Evolutionary conservation across 2,329 filamentous ascomycete species (phyloP).

Genomic region (Stachybotrys chlorohalonatus): DNA sequence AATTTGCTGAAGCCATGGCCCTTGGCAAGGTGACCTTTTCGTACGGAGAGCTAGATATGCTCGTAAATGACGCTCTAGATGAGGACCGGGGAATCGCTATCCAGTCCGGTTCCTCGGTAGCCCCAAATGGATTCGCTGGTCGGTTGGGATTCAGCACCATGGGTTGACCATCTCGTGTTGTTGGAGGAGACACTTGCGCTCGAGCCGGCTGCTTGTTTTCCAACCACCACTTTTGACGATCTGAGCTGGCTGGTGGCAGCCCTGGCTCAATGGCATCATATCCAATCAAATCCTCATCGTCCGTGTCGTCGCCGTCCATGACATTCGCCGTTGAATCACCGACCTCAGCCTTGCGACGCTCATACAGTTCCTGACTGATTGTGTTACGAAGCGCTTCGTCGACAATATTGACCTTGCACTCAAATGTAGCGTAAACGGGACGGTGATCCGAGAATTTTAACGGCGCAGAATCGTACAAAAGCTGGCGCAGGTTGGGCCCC

Average conservation of each 20-base stretch:
- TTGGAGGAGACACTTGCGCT: constrained; percentile 60
- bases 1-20: constrained; percentile 33
- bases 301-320: constrained; percentile 42
- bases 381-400: constrained; percentile 64
- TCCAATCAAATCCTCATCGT: constrained; percentile 73
- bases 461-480: constrained; percentile 73
- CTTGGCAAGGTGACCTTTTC: constrained; percentile 46
- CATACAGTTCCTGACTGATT: constrained; percentile 69
- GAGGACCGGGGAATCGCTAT: constrained; percentile 51
- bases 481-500: constrained; percentile 72
- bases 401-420: constrained; percentile 72
- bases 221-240: constrained; percentile 63
- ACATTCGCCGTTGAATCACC: constrained; percentile 52
- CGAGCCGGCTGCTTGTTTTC: constrained; percentile 66
- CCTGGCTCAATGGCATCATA: constrained; percentile 80
- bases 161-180: constrained; percentile 36
- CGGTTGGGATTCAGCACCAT: constrained; percentile 64
- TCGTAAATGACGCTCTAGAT: constrained; percentile 45
- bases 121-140: constrained; percentile 72
- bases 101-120: constrained; percentile 76
- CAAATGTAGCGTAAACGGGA: constrained; percentile 87
- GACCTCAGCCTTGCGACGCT: constrained; percentile 56
- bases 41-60: constrained; percentile 50
- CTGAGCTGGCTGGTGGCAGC: constrained; percentile 57
- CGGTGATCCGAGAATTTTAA: constrained; percentile 89